These are phyloP conservation scores for Aspergillus ruber DNA, from an alignment of 2,329 filamentous ascomycete species.

Conservation along the genomic window DNA sequence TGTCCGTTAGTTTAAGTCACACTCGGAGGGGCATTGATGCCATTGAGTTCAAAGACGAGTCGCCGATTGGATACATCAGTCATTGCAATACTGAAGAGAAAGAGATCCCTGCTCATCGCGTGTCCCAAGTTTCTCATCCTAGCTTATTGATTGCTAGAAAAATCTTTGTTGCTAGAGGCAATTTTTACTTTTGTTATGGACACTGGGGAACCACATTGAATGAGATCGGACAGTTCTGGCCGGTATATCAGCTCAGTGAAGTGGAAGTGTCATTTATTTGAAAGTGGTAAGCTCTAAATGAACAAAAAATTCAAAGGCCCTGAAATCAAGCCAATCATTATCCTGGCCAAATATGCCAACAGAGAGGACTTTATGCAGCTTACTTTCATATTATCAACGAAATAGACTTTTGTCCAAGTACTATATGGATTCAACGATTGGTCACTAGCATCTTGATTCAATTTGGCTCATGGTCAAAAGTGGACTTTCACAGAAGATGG, in stretches of 20 bases:
- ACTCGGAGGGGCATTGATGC: not conserved
- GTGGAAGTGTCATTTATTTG: conserved; percentile 1
- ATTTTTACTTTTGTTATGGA: not conserved
- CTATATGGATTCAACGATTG: too few species aligned
- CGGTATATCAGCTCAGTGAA: not conserved
- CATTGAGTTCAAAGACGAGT: not conserved
- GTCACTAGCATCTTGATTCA: too few species aligned
- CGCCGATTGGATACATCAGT: not conserved
- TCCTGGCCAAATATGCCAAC: too few species aligned
- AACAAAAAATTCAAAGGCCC: not conserved
- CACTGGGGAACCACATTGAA: not conserved
- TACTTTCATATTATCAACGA: too few species aligned
- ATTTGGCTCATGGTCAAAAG: too few species aligned
- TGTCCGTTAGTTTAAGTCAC: not conserved
- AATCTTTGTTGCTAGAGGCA: too few species aligned
- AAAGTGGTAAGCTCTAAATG: not conserved
- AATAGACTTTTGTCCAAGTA: too few species aligned
- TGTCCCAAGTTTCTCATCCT: not conserved
- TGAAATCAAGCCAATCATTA: not conserved
- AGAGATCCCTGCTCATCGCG: not conserved
- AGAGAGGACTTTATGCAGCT: too few species aligned
- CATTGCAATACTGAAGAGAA: not conserved
- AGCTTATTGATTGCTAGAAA: too few species aligned
- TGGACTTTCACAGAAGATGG: too few species aligned
- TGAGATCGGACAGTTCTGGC: not conserved